A percentile compares a stretch with the other conserved stretches of the same genome.
These are phyloP conservation scores for Daldinia decipiens DNA, from an alignment of 495 filamentous ascomycete genomes.

Conservation along the genomic window DNA sequence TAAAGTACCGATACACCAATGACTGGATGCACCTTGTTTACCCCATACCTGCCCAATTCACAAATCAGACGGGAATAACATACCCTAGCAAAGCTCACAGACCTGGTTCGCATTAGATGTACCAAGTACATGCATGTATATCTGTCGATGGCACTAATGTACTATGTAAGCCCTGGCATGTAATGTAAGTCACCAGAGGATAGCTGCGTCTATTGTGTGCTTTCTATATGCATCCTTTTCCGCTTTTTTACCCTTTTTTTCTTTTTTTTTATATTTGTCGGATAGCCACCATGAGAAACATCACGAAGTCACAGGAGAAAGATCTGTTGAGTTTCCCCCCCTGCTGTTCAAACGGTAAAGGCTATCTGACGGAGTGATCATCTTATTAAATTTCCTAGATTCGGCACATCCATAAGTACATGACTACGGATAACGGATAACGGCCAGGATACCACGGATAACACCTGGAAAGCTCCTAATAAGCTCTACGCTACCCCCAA, in stretches of 20 bases:
- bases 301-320: constrained; percentile 28
- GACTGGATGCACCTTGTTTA: constrained; percentile 7
- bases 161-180: constrained; percentile 35
- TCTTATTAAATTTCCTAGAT: constrained; percentile 22
- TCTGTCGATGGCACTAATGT: constrained; percentile 31
- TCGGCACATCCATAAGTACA: constrained; percentile 18
- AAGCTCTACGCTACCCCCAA: constrained; percentile 36
- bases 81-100: not conserved
- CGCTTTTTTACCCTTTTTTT: constrained; percentile 9
- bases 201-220: constrained; percentile 32
- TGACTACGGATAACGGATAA: not conserved
- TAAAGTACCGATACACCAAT: constrained; percentile 2
- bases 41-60: constrained; percentile 2
- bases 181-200: constrained; percentile 24
- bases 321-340: constrained; percentile 19
- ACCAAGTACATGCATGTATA: constrained; percentile 23
- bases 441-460: not conserved
- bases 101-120: constrained; percentile 8
- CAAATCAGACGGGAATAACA: constrained; percentile 14
- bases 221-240: constrained; percentile 37
- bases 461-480: constrained; percentile 12
- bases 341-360: constrained; percentile 36
- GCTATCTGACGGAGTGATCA: constrained; percentile 16
- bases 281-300: constrained; percentile 43
- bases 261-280: constrained; percentile 1